A percentile compares a stretch with the other conserved stretches of the same genome.
Conservation (phyloP, 192 early-diverging fungal species). For the Coemansia sp. region DNA sequence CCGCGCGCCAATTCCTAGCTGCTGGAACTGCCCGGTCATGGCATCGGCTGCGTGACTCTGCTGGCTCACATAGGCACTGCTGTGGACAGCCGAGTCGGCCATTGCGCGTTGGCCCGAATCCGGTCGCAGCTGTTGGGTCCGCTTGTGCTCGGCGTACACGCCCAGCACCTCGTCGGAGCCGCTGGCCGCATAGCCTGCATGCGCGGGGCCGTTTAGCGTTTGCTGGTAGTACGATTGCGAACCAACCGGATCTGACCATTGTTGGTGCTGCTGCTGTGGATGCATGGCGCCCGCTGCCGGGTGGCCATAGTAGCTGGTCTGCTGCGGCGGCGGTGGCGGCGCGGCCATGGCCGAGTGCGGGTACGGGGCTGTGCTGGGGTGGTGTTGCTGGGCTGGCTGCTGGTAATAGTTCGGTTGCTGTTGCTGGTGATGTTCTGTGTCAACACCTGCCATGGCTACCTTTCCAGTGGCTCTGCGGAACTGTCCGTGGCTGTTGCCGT, state of each 20-base stretch:
- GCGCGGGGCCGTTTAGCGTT: background rate
- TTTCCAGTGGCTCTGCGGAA: slow-evolving; percentile 39
- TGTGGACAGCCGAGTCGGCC: slow-evolving; percentile 14
- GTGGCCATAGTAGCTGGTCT: background rate
- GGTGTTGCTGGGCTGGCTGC: slow-evolving; percentile 4
- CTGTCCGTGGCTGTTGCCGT: slow-evolving; percentile 9
- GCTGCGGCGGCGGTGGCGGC: slow-evolving; percentile 7
- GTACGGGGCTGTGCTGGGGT: background rate
- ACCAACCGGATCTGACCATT: slow-evolving; percentile 8
- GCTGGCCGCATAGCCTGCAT: background rate
- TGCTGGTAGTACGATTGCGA: slow-evolving; percentile 25
- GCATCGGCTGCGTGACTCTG: slow-evolving; percentile 1
- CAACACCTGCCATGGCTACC: slow-evolving; percentile 12
- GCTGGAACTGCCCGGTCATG: slow-evolving; percentile 18
- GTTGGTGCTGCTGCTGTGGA: slow-evolving; percentile 10
- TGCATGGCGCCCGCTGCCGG: slow-evolving; percentile 4
- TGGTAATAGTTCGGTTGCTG: background rate
- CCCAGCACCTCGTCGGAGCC: slow-evolving; percentile 10
- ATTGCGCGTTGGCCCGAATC: slow-evolving; percentile 2
- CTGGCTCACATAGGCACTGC: slow-evolving; percentile 1
- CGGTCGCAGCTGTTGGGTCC: background rate
- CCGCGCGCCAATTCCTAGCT: slow-evolving; percentile 17
- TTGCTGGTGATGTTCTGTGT: slow-evolving; percentile 3
- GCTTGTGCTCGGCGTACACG: slow-evolving; percentile 9
- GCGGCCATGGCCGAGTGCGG: slow-evolving; percentile 29